These are phyloP conservation scores for Ocimum tenuiflorum DNA, from an alignment of 257 asterid genomes.

Conservation along the genomic window DNA sequence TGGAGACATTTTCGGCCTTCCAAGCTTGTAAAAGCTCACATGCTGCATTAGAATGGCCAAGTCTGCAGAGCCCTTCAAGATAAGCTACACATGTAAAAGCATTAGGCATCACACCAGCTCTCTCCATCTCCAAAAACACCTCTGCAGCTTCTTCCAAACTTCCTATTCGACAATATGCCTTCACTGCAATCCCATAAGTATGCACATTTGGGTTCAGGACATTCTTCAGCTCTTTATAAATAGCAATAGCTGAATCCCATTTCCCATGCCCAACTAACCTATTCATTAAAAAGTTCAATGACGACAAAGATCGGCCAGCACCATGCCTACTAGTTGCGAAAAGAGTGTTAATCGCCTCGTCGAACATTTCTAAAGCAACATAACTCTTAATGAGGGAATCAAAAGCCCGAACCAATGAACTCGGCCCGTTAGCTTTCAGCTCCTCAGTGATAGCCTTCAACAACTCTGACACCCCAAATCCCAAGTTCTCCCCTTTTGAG, in stretches of 20 bases:
- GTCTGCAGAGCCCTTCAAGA: constrained; percentile 56
- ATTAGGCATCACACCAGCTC: constrained; percentile 54
- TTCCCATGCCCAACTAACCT: constrained; percentile 48
- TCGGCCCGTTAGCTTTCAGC: constrained; percentile 33
- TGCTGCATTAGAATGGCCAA: constrained; percentile 38
- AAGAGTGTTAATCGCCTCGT: constrained; percentile 51
- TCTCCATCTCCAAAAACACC: constrained; percentile 54
- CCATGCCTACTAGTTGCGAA: constrained; percentile 38
- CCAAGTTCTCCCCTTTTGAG: constrained; percentile 26
- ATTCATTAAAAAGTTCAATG: constrained; percentile 62
- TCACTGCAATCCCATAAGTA: constrained; percentile 65
- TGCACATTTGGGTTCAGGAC: constrained; percentile 54
- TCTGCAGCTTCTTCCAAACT: constrained; percentile 41
- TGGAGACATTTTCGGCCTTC: constrained; percentile 23
- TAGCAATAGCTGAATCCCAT: constrained; percentile 40
- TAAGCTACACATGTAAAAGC: constrained; percentile 35
- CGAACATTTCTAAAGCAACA: constrained; percentile 53
- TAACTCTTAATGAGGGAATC: constrained; percentile 52
- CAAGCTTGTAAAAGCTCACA: constrained; percentile 31
- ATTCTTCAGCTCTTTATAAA: constrained; percentile 46
- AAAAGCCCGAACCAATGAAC: constrained; percentile 42
- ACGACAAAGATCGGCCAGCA: constrained; percentile 40
- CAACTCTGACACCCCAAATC: constrained; percentile 51
- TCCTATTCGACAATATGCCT: constrained; percentile 54
- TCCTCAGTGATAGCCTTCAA: constrained; percentile 55